phyloP scores from a whole-genome alignment of 208 protist species.

The Leishmania gerbilli region DNA sequence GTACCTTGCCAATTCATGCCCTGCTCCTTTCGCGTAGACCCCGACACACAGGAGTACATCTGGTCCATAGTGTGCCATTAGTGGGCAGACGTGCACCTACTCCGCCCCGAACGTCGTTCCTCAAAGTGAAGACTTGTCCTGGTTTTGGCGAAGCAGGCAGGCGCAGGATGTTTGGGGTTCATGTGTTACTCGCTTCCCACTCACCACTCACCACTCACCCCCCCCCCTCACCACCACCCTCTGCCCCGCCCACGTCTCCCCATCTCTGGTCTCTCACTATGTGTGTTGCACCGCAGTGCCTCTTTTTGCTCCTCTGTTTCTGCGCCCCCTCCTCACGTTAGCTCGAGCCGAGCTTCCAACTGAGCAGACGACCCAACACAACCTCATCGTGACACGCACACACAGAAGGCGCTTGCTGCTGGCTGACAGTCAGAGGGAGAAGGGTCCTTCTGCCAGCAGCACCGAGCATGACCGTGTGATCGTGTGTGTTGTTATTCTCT shows the following conservation, averaged over 20 bases:
- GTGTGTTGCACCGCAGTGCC: neutral
- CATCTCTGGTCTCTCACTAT: neutral
- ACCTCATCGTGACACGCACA: neutral
- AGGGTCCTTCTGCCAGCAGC: neutral
- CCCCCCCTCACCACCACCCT: too few relatives aligned
- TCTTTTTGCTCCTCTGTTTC: neutral
- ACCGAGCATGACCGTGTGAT: neutral
- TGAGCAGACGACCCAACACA: neutral
- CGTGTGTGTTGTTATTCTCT: neutral
- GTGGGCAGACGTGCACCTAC: conserved; percentile 44
- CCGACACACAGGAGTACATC: conserved; percentile 52
- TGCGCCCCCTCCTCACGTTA: neutral
- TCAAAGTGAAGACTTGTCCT: conserved; percentile 6
- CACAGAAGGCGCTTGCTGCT: neutral
- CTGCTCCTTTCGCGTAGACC: conserved; percentile 50
- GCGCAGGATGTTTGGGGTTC: neutral
- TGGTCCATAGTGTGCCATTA: conserved; percentile 50
- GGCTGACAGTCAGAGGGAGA: neutral
- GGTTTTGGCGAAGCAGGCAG: neutral
- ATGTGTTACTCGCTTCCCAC: neutral
- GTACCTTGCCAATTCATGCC: conserved; percentile 62
- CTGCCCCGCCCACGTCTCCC: neutral
- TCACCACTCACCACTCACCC: neutral
- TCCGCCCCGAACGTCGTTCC: conserved; percentile 31
- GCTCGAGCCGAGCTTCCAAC: neutral